Evolutionary conservation across 2,329 filamentous ascomycete genomes (phyloP), one percentile per base, ranked within the genome.

Genomic region (Didymella exigua): DNA sequence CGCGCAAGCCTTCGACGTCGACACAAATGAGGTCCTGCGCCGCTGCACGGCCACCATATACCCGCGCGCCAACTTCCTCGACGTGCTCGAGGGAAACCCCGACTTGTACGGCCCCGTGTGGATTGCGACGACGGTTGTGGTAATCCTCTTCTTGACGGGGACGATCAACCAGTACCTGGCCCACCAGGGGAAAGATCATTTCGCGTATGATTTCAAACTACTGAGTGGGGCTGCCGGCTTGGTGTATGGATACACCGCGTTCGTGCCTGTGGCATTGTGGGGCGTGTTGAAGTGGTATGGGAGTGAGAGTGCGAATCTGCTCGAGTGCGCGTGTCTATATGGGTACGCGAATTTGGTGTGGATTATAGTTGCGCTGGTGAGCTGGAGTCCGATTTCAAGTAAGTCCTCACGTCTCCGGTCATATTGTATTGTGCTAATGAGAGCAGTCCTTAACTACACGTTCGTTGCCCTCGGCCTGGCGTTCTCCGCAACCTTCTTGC

Each of bases 1-100:
- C 80, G 87, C 92, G 51, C 95, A 96, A 79, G 98, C 95, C 85
- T 99, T 99, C 79, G 95, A 99, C 73, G 93, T 99, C 61, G 95
- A 99, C 78, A 98, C 95, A 1, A 88, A 85, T 56, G 90, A 95
- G 48, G 93, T 99, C 18, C 79, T 97, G 51, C 83, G 88, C 69
- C 89, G 95, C 63, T 98, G 95, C 78, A 88, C 87, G 76, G 89
- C 92, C 1, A 88, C 93, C n/a, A 80, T 98, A 33, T 96, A 89
- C 76, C 95, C 95, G 40, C 88, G 91, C 60, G 89, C 89, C 54
- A 97, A 96, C 81, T 99, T 99, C 78, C 87, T 99, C 60, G 95
- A 99, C 72, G 91, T 98, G 30, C 84, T 99, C 24, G 95, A 99
- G 74, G 95, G 95, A 18, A 98, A 98, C 75, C 91, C 95, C 1